phyloP scores from a whole-genome alignment of 306 rosid genomes.

The Lathyrus sativus region DNA sequence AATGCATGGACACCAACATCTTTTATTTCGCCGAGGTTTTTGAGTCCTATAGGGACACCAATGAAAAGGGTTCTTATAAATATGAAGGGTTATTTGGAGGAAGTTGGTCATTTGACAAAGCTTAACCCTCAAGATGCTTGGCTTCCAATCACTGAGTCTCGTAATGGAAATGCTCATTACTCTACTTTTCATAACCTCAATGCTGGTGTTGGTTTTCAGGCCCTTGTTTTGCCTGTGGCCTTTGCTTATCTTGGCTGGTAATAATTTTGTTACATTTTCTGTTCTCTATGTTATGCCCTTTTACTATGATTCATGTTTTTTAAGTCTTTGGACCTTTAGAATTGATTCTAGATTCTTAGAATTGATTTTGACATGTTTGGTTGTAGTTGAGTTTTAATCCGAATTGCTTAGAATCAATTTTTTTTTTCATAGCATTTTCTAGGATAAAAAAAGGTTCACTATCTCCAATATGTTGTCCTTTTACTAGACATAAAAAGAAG shows the following conservation, averaged over 20 bases:
- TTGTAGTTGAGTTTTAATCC: too few relatives aligned
- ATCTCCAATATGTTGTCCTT: not conserved
- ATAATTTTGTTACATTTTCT: conserved; percentile 5
- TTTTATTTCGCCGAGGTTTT: conserved; percentile 92
- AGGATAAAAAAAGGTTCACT: not conserved
- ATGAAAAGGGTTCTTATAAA: conserved; percentile 91
- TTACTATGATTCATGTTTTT: not conserved
- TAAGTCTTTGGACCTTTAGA: too few relatives aligned
- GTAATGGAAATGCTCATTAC: conserved; percentile 96
- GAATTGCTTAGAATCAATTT: too few relatives aligned
- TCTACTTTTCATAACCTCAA: conserved; percentile 98
- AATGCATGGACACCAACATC: conserved; percentile 98
- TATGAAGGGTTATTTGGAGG: conserved; percentile 97
- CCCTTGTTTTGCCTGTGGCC: conserved; percentile 90
- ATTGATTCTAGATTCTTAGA: too few relatives aligned
- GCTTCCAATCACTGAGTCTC: conserved; percentile 99
- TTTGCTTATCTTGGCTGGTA: conserved; percentile 97
- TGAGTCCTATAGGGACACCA: conserved; percentile 96
- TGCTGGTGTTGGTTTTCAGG: conserved; percentile 97
- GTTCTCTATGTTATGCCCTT: not conserved
- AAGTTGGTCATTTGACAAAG: conserved; percentile 91
- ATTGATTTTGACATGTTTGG: too few relatives aligned
- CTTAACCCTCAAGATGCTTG: conserved; percentile 99
- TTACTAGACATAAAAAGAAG: conserved; percentile 6
- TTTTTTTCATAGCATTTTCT: not conserved